A percentile compares a stretch with the other conserved stretches of the same genome.
These are phyloP conservation scores for Calonectria pseudoturangicola DNA, from an alignment of 2,329 filamentous ascomycete species.

Conservation along the genomic window DNA sequence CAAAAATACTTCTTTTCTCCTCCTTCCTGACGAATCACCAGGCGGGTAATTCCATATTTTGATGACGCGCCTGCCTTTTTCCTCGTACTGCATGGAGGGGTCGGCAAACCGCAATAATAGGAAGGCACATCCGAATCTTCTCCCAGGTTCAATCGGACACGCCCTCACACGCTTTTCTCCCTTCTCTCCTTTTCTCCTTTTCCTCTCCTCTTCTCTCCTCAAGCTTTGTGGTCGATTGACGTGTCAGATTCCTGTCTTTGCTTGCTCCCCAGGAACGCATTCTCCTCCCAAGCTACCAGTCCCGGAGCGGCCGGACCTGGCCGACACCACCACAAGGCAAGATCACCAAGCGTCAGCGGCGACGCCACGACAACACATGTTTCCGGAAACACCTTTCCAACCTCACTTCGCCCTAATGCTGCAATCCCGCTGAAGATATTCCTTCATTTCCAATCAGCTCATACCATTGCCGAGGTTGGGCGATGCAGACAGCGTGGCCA, in stretches of 20 bases:
- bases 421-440: slow-evolving; percentile 6
- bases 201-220: not conserved
- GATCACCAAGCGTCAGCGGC: slow-evolving; percentile 2
- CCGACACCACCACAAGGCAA: slow-evolving; percentile 8
- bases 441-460: slow-evolving; percentile 17
- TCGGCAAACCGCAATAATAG: slow-evolving; percentile 31
- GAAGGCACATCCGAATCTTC: slow-evolving; percentile 31
- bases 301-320: slow-evolving; percentile 19
- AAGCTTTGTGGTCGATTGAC: slow-evolving; percentile 9
- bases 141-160: slow-evolving; percentile 4
- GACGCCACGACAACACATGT: not conserved
- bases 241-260: slow-evolving; percentile 1
- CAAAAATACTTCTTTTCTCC: slow-evolving; percentile 32
- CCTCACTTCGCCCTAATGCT: not conserved
- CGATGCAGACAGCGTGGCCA: slow-evolving; percentile 37
- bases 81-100: slow-evolving; percentile 20
- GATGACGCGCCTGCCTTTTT: slow-evolving; percentile 36
- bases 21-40: slow-evolving; percentile 50
- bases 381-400: too few species aligned
- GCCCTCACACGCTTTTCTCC: not conserved
- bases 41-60: slow-evolving; percentile 35
- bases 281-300: not conserved
- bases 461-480: slow-evolving; percentile 33
- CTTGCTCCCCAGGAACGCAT: not conserved
- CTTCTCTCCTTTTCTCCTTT: slow-evolving; percentile 1